Percentiles rank a stretch among this genome's conserved stretches.
Evolutionary conservation across 306 rosid genomes (phyloP).

Genomic region (Echinosophora koreensis): DNA sequence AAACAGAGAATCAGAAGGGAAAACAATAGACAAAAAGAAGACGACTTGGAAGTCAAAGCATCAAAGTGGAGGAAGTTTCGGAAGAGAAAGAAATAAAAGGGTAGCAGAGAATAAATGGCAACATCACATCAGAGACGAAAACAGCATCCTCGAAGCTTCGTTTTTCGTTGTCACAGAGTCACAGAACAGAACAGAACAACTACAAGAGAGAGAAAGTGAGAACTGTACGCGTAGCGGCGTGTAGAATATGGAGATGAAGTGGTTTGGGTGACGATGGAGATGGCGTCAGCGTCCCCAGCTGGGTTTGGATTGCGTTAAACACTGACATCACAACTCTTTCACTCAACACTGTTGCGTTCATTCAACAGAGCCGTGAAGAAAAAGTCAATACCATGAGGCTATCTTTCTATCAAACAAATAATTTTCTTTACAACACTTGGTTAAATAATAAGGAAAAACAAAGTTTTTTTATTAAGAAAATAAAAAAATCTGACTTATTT

Average conservation of each 20-base stretch:
- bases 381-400: too few species aligned
- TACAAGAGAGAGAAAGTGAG: not conserved
- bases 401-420: too few species aligned
- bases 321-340: not conserved
- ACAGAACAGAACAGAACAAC: conserved; percentile 31
- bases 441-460: too few species aligned
- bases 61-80: conserved; percentile 47
- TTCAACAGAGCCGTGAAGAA: too few species aligned
- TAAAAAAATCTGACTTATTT: too few species aligned
- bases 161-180: conserved; percentile 52
- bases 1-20: not conserved
- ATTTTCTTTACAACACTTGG: too few species aligned
- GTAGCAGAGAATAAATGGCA: not conserved
- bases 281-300: conserved; percentile 67
- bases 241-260: conserved; percentile 64
- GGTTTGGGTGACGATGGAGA: conserved; percentile 60
- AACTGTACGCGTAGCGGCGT: not conserved
- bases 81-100: not conserved
- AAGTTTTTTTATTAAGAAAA: too few species aligned
- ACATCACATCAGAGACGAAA: not conserved
- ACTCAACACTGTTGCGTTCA: not conserved
- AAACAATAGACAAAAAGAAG: not conserved
- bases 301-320: conserved; percentile 66
- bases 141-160: conserved; percentile 56
- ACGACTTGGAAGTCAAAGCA: conserved; percentile 32